Evolutionary conservation across 2,329 filamentous ascomycete species (phyloP), one percentile per base, ranked within the genome.

Genomic region (Aspergillus brasiliensis): DNA sequence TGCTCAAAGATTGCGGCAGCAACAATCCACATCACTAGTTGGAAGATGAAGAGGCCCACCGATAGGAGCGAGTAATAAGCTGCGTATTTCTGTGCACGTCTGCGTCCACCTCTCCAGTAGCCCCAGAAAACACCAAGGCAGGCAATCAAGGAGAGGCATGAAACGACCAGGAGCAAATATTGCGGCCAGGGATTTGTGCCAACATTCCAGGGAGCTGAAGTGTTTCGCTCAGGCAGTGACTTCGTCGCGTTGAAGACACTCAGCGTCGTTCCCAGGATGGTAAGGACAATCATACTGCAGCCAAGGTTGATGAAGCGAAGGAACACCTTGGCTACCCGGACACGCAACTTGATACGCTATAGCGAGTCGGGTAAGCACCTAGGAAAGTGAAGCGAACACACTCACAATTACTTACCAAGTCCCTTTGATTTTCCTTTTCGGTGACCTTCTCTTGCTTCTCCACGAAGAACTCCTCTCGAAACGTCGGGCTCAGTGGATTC

Each of bases 61-160:
- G 93, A 90, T 75, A 99, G 97, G 69, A 95, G 86, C 47, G 92
- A 96, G 81, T 98, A 98, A 82, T 98, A 99, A 51, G 96, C 88
- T 54, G 90, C 90, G 23, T 95, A 90, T 78, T 97, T 97, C 78
- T 97, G 92, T 11, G 95, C 95, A 67, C 92, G 86, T 68, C 83
- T 82, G 78, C 98, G 94, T 2, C 95, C 95, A 57, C 93, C 92
- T 73, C 89, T 88, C 81, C 87, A 96, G 81, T 98, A 98, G 15
- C 88, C 90, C 70, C 88, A 83, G 71, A 99, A 91, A 66, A 99
- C 89, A 58, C 88, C 71, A 51, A 98, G 77, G 67, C 90, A 96
- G 68, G 94, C 86, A 58, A 86, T 69, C 8, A 99, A 85, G 6
- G 94, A 97, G 58, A 97, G 78, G 68, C 88, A 91, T 27, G 95